phyloP scores from a whole-genome alignment of 768 basidiomycete genomes.

The Sporobolomyces roseus region DNA sequence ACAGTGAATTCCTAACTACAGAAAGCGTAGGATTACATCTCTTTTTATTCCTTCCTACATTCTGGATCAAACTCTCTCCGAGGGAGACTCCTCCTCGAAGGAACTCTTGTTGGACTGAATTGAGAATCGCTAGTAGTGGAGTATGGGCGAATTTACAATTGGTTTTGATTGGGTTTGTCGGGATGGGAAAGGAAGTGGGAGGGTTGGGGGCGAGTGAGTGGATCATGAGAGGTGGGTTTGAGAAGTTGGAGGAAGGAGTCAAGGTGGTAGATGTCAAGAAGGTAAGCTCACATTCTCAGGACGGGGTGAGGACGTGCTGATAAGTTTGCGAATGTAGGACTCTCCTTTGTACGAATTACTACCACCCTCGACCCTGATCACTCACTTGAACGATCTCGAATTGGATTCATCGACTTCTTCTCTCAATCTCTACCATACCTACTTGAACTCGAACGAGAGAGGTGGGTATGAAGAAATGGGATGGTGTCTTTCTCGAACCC shows the following conservation, averaged over 20 bases:
- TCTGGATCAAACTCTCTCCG: too few relatives aligned
- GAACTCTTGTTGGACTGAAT: neutral
- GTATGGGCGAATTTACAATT: constrained; percentile 25
- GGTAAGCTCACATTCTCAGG: neutral
- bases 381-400: constrained; percentile 34
- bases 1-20: too few relatives aligned
- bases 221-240: neutral
- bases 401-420: constrained; percentile 12
- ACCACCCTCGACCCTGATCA: neutral
- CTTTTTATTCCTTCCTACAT: too few relatives aligned
- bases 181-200: neutral
- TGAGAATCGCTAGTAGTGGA: constrained; percentile 20
- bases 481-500: constrained; percentile 26
- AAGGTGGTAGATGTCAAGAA: neutral
- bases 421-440: neutral
- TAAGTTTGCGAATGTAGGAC: too few relatives aligned
- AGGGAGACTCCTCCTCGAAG: too few relatives aligned
- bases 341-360: neutral
- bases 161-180: neutral
- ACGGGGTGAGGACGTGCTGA: too few relatives aligned
- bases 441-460: neutral
- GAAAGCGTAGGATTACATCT: too few relatives aligned
- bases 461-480: constrained; percentile 22
- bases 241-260: constrained; percentile 5
- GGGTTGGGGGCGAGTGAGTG: neutral